phyloP scores from a whole-genome alignment of 805 yeast species.

The Sugiyamaella lignohabitans region DNA sequence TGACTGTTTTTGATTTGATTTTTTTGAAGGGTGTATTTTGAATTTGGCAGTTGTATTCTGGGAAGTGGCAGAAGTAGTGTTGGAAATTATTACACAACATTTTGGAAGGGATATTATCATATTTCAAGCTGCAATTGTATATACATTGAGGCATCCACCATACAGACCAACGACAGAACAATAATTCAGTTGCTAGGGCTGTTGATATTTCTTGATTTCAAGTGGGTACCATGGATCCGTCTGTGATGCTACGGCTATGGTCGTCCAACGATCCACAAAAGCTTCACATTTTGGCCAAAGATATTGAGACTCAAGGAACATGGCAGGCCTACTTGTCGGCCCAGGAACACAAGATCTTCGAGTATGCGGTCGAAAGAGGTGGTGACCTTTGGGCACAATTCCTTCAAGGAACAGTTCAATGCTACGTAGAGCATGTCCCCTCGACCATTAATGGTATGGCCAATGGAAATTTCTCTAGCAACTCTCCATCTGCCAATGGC shows the following conservation, averaged over 20 bases:
- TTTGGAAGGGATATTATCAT: too few relatives aligned
- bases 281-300: conserved; percentile 21
- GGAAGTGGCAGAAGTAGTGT: too few relatives aligned
- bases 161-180: too few relatives aligned
- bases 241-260: conserved; percentile 18
- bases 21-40: too few relatives aligned
- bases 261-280: conserved; percentile 15
- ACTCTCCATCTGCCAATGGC: background rate
- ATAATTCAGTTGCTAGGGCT: too few relatives aligned
- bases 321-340: conserved; percentile 34
- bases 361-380: conserved; percentile 27
- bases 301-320: conserved; percentile 24
- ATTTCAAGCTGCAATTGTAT: too few relatives aligned
- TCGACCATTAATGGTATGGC: background rate
- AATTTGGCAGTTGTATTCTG: too few relatives aligned
- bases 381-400: conserved; percentile 31
- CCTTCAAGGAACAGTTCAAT: conserved; percentile 26
- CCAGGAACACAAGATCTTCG: conserved; percentile 34
- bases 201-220: too few relatives aligned
- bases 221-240: conserved; percentile 2
- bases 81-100: too few relatives aligned
- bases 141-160: too few relatives aligned
- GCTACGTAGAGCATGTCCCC: conserved; percentile 16
- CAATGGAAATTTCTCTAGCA: too few relatives aligned
- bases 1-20: too few relatives aligned